These are phyloP conservation scores for Trichothecium sympodiale DNA, from an alignment of 2,329 filamentous ascomycete genomes.

Conservation along the genomic window DNA sequence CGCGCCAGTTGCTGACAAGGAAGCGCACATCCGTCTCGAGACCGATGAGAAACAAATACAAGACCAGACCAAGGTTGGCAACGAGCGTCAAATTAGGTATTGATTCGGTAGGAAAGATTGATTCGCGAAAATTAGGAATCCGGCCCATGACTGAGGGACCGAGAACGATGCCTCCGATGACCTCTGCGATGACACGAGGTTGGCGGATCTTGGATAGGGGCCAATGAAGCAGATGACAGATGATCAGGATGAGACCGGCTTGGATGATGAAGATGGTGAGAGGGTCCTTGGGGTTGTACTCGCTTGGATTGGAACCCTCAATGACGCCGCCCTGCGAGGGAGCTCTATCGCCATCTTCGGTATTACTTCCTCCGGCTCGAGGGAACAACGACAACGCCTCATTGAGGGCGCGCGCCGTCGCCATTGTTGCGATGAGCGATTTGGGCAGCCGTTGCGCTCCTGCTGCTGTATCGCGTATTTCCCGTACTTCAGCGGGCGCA, in stretches of 20 bases:
- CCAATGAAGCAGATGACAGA: constrained; percentile 51
- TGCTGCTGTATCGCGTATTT: too few species aligned
- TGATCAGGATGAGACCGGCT: constrained; percentile 34
- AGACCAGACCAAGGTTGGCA: constrained; percentile 71
- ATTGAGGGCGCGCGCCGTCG: too few species aligned
- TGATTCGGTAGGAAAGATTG: constrained; percentile 67
- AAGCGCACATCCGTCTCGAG: constrained; percentile 77
- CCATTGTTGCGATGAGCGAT: too few species aligned
- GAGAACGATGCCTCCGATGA: constrained; percentile 73
- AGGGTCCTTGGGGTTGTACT: constrained; percentile 60
- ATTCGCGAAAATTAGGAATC: constrained; percentile 63
- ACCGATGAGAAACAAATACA: constrained; percentile 82
- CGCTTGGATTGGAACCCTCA: constrained; percentile 57
- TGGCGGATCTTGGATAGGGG: constrained; percentile 68
- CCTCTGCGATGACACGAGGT: constrained; percentile 74
- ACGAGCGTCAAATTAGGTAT: constrained; percentile 67
- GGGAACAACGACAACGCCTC: too few species aligned
- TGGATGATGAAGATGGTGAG: constrained; percentile 64
- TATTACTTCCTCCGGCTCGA: too few species aligned
- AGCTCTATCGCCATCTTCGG: too few species aligned
- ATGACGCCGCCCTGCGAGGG: constrained; percentile 48
- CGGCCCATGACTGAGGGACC: constrained; percentile 83
- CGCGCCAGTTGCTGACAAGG: constrained; percentile 67
- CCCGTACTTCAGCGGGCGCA: too few species aligned
- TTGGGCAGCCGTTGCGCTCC: too few species aligned